Percentiles rank a stretch among this genome's conserved stretches.
These are phyloP conservation scores for Pachysolen tannophilus DNA, from an alignment of 805 yeast species.

Conservation along the genomic window DNA sequence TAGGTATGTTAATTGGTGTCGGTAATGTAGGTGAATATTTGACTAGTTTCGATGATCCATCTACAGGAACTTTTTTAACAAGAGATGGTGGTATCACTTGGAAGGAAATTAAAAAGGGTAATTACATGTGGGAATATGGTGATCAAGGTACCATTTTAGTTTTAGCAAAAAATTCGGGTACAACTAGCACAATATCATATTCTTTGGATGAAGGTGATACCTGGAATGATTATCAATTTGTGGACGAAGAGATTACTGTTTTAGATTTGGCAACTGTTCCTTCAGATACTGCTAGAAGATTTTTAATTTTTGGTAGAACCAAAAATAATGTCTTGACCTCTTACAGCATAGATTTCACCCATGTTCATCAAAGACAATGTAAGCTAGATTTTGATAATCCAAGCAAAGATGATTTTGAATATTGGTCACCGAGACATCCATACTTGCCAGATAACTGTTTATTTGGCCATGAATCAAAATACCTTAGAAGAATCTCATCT, in stretches of 20 bases:
- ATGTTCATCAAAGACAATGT: slow-evolving; percentile 48
- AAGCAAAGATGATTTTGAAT: slow-evolving; percentile 49
- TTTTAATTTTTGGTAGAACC: slow-evolving; percentile 55
- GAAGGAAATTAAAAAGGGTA: slow-evolving; percentile 67
- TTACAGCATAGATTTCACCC: slow-evolving; percentile 50
- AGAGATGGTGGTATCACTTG: slow-evolving; percentile 84
- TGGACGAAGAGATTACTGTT: slow-evolving; percentile 50
- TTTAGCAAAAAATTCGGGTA: slow-evolving; percentile 49
- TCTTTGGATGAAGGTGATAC: slow-evolving; percentile 72
- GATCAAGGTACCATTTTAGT: slow-evolving; percentile 84
- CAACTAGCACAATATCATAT: slow-evolving; percentile 49
- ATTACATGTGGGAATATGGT: slow-evolving; percentile 87
- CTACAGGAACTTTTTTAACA: slow-evolving; percentile 58
- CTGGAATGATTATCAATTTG: slow-evolving; percentile 62
- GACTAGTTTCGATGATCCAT: slow-evolving; percentile 36
- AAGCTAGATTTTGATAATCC: slow-evolving; percentile 33
- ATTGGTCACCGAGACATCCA: slow-evolving; percentile 57
- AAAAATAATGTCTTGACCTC: slow-evolving; percentile 23
- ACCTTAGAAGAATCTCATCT: slow-evolving; percentile 49
- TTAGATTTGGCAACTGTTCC: slow-evolving; percentile 81
- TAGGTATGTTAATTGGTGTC: slow-evolving; percentile 75
- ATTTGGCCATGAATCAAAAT: slow-evolving; percentile 63
- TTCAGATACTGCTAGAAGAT: slow-evolving; percentile 72
- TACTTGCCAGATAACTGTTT: slow-evolving; percentile 43
- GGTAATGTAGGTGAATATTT: slow-evolving; percentile 80